phyloP scores from a whole-genome alignment of 371 early-diverging fungal genomes.

The Fennellomyces sp. region DNA sequence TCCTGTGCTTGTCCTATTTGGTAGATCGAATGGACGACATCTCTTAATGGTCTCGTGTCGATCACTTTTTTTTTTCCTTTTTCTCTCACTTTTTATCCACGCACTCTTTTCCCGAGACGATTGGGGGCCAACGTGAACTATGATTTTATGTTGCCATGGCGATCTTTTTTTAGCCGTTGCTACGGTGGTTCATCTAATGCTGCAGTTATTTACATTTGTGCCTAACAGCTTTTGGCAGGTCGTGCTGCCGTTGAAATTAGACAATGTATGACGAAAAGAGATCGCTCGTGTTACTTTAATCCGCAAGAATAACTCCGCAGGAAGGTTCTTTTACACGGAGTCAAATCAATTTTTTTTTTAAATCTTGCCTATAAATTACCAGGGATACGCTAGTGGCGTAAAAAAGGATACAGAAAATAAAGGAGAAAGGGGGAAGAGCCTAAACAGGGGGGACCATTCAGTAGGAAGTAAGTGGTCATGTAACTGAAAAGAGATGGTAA shows the following conservation, averaged over 20 bases:
- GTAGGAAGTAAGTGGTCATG: no score
- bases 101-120: no score
- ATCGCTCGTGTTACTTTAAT: neutral
- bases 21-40: neutral
- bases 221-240: constrained; percentile 3
- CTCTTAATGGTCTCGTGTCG: neutral
- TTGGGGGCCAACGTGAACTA: no score
- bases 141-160: no score
- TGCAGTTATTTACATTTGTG: neutral
- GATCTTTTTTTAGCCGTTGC: no score
- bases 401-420: no score
- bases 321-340: no score
- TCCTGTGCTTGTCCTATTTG: neutral
- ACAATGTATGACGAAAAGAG: constrained; percentile 2
- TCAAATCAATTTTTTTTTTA: neutral
- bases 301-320: neutral
- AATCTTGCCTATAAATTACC: neutral
- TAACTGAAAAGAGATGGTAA: neutral
- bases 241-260: neutral
- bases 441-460: no score
- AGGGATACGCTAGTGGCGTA: no score
- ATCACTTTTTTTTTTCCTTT: neutral
- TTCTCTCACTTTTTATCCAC: neutral
- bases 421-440: no score
- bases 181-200: no score